A percentile compares a stretch with the other conserved stretches of the same genome.
Conservation (phyloP, 441 rosid species). For the Gossypium schwendimanii region DNA sequence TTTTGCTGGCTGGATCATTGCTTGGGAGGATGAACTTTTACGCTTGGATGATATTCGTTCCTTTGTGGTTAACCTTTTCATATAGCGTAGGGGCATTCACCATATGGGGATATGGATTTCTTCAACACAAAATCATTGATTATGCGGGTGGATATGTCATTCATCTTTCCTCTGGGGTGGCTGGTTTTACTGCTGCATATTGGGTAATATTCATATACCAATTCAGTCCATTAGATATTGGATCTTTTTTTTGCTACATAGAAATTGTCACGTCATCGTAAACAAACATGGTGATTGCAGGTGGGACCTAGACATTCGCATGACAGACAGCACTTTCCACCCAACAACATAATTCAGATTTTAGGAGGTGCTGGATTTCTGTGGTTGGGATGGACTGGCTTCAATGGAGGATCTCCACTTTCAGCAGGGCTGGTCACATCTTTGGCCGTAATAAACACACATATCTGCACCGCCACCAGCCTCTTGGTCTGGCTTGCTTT, state of each 20-base stretch:
- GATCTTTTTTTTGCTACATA: not conserved
- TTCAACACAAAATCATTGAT: constrained; percentile 30
- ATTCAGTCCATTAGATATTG: too few species aligned
- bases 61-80: constrained; percentile 46
- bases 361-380: constrained; percentile 56
- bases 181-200: constrained; percentile 66
- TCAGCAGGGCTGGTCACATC: constrained; percentile 28
- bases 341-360: constrained; percentile 49
- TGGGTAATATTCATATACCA: constrained; percentile 33
- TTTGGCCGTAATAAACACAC: constrained; percentile 45
- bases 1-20: constrained; percentile 46
- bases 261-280: not conserved
- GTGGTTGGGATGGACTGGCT: constrained; percentile 70
- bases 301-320: constrained; percentile 27
- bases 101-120: constrained; percentile 49
- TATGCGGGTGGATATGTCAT: constrained; percentile 63
- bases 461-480: constrained; percentile 46
- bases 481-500: constrained; percentile 40
- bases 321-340: constrained; percentile 48
- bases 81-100: constrained; percentile 49
- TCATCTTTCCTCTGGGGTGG: constrained; percentile 63
- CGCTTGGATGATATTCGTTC: constrained; percentile 68
- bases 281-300: not conserved
- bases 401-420: constrained; percentile 60
- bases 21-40: constrained; percentile 67